phyloP scores from a whole-genome alignment of 2,329 filamentous ascomycete species.

The Fusarium coffeatum region DNA sequence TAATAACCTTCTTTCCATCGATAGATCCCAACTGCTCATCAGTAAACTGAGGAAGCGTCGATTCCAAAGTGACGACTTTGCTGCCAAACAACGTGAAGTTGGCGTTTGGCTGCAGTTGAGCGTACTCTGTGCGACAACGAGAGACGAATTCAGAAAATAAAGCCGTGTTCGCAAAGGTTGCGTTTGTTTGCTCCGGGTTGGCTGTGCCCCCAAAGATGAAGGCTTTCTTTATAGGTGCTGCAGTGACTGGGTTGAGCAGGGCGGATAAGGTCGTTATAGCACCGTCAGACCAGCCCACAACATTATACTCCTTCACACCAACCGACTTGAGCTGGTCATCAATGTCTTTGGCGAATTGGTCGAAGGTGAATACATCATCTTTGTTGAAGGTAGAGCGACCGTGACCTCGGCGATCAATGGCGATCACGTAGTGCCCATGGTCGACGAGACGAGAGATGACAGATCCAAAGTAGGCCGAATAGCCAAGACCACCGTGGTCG shows the following conservation, averaged over 20 bases:
- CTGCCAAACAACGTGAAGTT: constrained; percentile 53
- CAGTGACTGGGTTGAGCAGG: constrained; percentile 49
- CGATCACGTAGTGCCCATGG: constrained; percentile 53
- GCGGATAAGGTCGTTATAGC: constrained; percentile 53
- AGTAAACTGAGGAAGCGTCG: constrained; percentile 50
- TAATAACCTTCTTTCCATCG: constrained; percentile 46
- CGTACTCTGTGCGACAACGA: constrained; percentile 53
- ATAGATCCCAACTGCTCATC: constrained; percentile 47
- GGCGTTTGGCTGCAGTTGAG: constrained; percentile 50
- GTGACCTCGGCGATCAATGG: constrained; percentile 56
- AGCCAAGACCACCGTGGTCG: constrained; percentile 56
- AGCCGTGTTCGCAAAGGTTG: constrained; percentile 48
- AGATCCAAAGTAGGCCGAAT: constrained; percentile 55
- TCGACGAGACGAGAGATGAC: constrained; percentile 52
- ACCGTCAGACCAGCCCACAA: constrained; percentile 58
- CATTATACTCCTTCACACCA: constrained; percentile 49
- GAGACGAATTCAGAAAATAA: constrained; percentile 52
- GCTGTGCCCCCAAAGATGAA: constrained; percentile 55
- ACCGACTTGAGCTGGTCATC: constrained; percentile 47
- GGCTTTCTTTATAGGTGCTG: constrained; percentile 52
- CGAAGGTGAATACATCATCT: constrained; percentile 54
- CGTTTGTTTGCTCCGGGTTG: constrained; percentile 50
- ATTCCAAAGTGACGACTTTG: constrained; percentile 54
- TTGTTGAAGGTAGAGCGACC: constrained; percentile 54
- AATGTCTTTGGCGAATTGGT: constrained; percentile 53